Conservation (phyloP, 2,329 filamentous ascomycete genomes). For the Monosporascus sp. region DNA sequence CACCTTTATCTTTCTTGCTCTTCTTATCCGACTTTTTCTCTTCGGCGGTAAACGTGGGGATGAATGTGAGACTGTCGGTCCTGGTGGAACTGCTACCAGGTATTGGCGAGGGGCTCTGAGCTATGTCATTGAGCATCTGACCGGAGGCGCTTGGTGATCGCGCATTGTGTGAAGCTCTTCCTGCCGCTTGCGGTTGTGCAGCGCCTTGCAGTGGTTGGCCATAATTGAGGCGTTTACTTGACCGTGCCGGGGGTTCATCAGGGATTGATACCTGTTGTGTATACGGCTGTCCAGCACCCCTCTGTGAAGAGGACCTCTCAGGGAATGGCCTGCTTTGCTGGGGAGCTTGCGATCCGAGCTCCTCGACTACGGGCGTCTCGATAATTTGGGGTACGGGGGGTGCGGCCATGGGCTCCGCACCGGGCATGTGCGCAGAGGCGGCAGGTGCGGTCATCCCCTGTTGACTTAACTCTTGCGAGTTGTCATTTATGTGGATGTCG, state of each 20-base stretch:
- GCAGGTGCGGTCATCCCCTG: conserved; percentile 12
- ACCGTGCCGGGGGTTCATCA: conserved; percentile 44
- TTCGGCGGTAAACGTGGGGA: conserved; percentile 65
- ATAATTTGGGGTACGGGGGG: conserved; percentile 52
- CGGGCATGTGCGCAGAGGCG: conserved; percentile 13
- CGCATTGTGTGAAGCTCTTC: conserved; percentile 13
- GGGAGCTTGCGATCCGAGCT: conserved; percentile 11
- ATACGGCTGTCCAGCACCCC: conserved; percentile 36
- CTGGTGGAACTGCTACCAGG: conserved; percentile 62
- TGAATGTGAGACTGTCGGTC: conserved; percentile 75
- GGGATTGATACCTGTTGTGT: conserved; percentile 39
- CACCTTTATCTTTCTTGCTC: conserved; percentile 67
- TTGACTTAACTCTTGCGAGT: conserved; percentile 31
- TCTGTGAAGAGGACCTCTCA: conserved; percentile 52
- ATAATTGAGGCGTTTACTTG: conserved; percentile 35
- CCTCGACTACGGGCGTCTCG: conserved; percentile 55
- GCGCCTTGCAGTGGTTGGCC: conserved; percentile 24
- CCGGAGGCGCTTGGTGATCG: conserved; percentile 31
- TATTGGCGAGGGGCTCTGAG: conserved; percentile 61
- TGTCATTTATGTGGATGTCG: conserved; percentile 47
- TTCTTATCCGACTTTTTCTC: conserved; percentile 73
- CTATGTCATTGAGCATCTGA: conserved; percentile 60
- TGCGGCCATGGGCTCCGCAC: conserved; percentile 15
- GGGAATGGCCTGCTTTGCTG: conserved; percentile 38
- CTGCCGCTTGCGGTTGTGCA: conserved; percentile 17